These are phyloP conservation scores for Fonsecaea multimorphosa DNA, from an alignment of 2,329 filamentous ascomycete species.

Conservation along the genomic window DNA sequence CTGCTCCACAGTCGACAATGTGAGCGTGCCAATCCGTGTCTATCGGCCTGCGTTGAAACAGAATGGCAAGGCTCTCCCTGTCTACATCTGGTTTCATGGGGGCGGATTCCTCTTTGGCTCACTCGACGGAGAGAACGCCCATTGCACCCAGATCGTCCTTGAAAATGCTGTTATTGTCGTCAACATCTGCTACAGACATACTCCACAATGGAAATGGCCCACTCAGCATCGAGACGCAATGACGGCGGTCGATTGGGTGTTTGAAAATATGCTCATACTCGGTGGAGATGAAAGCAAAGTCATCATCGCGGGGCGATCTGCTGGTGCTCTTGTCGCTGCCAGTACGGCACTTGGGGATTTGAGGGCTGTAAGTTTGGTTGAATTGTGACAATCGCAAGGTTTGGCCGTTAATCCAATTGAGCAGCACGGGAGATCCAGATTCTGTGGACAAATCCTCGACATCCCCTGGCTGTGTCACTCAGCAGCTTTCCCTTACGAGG, in stretches of 20 bases:
- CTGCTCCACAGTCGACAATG: too few relatives aligned
- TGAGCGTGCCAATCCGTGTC: too few relatives aligned
- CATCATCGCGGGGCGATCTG: neutral
- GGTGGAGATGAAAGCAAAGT: neutral
- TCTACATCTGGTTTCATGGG: constrained; percentile 1
- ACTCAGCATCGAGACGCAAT: neutral
- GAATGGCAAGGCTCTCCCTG: neutral
- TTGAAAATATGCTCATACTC: neutral
- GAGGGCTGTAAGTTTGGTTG: neutral
- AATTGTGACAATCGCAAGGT: neutral
- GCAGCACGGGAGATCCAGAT: neutral
- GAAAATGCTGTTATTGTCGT: neutral
- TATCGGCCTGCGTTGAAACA: neutral
- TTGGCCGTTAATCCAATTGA: neutral
- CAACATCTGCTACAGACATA: constrained; percentile 8
- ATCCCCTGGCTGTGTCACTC: neutral
- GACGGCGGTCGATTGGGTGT: neutral
- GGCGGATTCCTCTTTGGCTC: constrained; percentile 4
- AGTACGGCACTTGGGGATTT: neutral
- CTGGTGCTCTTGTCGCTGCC: neutral
- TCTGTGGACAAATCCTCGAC: constrained; percentile 1
- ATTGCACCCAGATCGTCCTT: neutral
- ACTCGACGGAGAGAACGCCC: neutral
- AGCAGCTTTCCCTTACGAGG: neutral
- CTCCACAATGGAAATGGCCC: neutral